Conservation (phyloP, 768 basidiomycete species). For the Neoboletus brunneissimus region DNA sequence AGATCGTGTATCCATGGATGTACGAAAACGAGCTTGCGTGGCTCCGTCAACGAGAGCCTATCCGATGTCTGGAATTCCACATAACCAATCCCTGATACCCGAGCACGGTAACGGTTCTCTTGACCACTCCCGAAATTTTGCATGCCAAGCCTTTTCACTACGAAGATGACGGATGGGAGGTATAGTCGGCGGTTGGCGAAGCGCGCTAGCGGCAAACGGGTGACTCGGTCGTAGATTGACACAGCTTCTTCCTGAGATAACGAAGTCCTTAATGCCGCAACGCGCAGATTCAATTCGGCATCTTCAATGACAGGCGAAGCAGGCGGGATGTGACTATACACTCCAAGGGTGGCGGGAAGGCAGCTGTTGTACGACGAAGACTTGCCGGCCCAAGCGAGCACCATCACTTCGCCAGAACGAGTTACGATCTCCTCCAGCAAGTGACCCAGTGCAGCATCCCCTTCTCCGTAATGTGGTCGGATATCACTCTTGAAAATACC, state of each 20-base stretch:
- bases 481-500: slow-evolving; percentile 2
- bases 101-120: neutral
- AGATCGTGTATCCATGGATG: slow-evolving; percentile 8
- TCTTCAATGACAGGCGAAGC: neutral
- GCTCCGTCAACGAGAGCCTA: neutral
- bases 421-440: slow-evolving; percentile 7
- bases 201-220: neutral
- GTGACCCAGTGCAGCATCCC: slow-evolving; percentile 1
- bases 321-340: neutral
- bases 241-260: neutral
- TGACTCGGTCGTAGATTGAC: neutral
- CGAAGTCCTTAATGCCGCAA: neutral
- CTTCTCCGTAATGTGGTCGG: slow-evolving; percentile 5
- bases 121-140: neutral
- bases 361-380: slow-evolving; percentile 8
- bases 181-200: neutral
- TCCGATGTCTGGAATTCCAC: neutral
- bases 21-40: neutral
- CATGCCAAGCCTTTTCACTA: neutral
- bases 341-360: slow-evolving; percentile 2
- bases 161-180: slow-evolving; percentile 1
- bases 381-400: slow-evolving; percentile 4
- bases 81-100: neutral
- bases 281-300: neutral
- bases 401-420: slow-evolving; percentile 1